A percentile compares a stretch with the other conserved stretches of the same genome.
These are phyloP conservation scores for Pestalotiopsis sp. DNA, from an alignment of 2,329 filamentous ascomycete genomes.

Conservation along the genomic window DNA sequence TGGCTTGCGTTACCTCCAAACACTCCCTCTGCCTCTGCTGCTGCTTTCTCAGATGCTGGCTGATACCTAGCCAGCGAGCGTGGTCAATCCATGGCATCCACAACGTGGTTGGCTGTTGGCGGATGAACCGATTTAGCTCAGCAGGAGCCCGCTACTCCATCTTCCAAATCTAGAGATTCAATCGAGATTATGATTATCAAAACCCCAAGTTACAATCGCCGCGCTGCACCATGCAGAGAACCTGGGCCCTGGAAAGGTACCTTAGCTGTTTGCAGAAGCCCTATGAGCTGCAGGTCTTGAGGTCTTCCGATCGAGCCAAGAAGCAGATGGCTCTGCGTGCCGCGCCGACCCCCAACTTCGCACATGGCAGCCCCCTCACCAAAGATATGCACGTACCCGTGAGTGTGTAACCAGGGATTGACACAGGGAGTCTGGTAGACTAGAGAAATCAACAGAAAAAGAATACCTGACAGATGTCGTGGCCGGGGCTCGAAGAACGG, in stretches of 20 bases:
- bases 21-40: neutral
- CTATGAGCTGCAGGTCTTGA: neutral
- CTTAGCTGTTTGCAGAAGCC: slow-evolving; percentile 1
- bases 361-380: slow-evolving; percentile 5
- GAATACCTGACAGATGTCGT: slow-evolving; percentile 10
- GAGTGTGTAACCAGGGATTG: neutral
- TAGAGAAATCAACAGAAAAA: neutral
- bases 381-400: neutral
- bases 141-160: neutral
- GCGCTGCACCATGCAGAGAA: neutral
- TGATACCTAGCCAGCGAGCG: neutral
- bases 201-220: neutral
- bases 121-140: neutral
- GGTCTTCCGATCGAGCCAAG: neutral
- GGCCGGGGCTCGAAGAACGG: neutral
- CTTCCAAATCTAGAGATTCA: neutral
- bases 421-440: neutral
- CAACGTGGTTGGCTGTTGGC: neutral
- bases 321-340: neutral
- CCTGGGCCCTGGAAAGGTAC: neutral
- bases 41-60: neutral
- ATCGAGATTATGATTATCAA: neutral
- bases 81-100: neutral
- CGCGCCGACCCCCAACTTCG: neutral
- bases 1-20: neutral